These are phyloP conservation scores for Gardenia jasminoides DNA, from an alignment of 257 asterid genomes.

Conservation along the genomic window DNA sequence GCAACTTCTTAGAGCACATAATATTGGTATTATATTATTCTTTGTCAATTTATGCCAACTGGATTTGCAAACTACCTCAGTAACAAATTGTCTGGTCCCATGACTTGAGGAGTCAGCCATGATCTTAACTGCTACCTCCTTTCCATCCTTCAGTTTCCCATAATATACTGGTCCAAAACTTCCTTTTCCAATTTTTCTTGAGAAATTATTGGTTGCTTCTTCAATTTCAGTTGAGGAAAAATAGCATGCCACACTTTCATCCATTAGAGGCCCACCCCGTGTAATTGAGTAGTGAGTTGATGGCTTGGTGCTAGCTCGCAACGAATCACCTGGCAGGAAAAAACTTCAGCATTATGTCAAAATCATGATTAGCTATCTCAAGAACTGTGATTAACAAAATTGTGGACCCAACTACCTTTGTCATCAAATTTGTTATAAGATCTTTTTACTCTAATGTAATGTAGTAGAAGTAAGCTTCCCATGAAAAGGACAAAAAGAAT, in stretches of 20 bases:
- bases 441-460: constrained; percentile 42
- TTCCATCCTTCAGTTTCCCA: constrained; percentile 85
- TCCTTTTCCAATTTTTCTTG: constrained; percentile 86
- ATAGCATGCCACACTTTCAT: constrained; percentile 89
- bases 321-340: constrained; percentile 49
- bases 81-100: constrained; percentile 79
- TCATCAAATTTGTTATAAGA: constrained; percentile 34
- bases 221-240: constrained; percentile 70
- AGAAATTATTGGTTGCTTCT: constrained; percentile 69
- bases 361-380: constrained; percentile 2
- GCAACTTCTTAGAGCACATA: neutral
- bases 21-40: neutral
- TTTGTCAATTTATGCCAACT: neutral
- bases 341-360: constrained; percentile 2
- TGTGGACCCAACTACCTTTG: constrained; percentile 36
- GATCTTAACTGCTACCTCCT: constrained; percentile 89
- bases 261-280: constrained; percentile 78
- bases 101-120: constrained; percentile 97
- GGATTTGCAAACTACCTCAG: constrained; percentile 58
- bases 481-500: constrained; percentile 54
- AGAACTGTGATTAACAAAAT: neutral
- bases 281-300: constrained; percentile 43
- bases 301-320: constrained; percentile 54
- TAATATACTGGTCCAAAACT: constrained; percentile 95
- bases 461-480: constrained; percentile 48